Percentiles rank a stretch among this genome's conserved stretches.
Conservation (phyloP, 1,139 yeast species). For the Candida neerlandica region DNA sequence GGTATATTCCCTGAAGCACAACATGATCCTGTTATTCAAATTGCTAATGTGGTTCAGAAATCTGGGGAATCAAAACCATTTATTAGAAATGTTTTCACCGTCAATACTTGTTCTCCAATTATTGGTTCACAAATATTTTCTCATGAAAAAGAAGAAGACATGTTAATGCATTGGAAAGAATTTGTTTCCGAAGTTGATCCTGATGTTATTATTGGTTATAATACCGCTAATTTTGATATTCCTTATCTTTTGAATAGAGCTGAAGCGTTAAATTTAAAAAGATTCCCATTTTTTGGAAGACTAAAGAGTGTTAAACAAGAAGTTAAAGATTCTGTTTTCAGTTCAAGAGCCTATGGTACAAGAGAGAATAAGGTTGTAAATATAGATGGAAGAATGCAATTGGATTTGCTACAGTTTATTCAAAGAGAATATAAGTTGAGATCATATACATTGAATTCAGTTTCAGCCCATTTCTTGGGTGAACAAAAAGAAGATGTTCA, state of each 20-base stretch:
- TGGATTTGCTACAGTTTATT: constrained; percentile 88
- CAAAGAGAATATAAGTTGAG: constrained; percentile 94
- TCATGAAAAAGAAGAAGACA: constrained; percentile 72
- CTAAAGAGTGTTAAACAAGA: constrained; percentile 69
- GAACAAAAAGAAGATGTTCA: constrained; percentile 99
- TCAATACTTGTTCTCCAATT: constrained; percentile 87
- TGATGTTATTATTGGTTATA: constrained; percentile 95
- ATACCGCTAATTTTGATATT: constrained; percentile 90
- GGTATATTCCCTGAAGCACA: constrained; percentile 97
- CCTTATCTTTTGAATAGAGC: constrained; percentile 94
- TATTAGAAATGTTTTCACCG: constrained; percentile 91
- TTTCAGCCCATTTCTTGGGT: constrained; percentile 88
- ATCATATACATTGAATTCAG: constrained; percentile 93
- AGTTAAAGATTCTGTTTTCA: constrained; percentile 77
- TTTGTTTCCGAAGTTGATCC: constrained; percentile 87
- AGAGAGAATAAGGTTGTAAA: constrained; percentile 90
- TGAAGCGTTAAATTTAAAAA: constrained; percentile 60
- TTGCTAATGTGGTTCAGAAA: constrained; percentile 87
- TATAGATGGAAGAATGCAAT: constrained; percentile 94
- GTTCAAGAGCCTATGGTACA: constrained; percentile 96
- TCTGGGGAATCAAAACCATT: constrained; percentile 85
- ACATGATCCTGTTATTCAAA: constrained; percentile 92
- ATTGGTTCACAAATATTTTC: constrained; percentile 91
- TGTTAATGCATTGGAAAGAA: constrained; percentile 84
- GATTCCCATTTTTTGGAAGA: constrained; percentile 89